Percentiles rank a stretch among this genome's conserved stretches.
These are phyloP conservation scores for Pelagophyceae sp. DNA, from an alignment of 352 stramenopile genomes.

Conservation along the genomic window DNA sequence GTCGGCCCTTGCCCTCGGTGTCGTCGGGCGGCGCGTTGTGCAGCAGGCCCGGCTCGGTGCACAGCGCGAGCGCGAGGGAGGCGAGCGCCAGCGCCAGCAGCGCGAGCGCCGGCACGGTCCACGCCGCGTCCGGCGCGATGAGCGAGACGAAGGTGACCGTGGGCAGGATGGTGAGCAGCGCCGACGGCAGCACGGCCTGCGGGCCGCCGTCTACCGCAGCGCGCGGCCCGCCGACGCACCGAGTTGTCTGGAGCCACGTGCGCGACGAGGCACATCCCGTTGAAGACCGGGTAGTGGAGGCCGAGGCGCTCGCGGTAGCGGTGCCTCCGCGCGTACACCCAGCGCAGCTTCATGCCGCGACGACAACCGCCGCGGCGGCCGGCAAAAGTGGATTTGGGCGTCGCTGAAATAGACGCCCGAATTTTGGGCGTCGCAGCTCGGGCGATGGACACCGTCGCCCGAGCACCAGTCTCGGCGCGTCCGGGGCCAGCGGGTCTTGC, in stretches of 20 bases:
- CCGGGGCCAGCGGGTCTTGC: no score
- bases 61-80: not conserved
- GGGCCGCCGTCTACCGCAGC: no score
- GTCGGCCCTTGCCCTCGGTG: not conserved
- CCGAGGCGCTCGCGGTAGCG: not conserved
- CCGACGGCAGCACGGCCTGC: not conserved
- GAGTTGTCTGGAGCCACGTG: not conserved
- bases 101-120: not conserved
- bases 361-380: no score
- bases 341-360: no score
- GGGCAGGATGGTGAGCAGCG: slow-evolving; percentile 2
- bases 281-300: not conserved
- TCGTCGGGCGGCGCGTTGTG: not conserved
- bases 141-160: not conserved
- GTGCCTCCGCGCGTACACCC: no score
- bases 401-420: no score
- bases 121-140: not conserved
- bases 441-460: no score
- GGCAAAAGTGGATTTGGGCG: no score
- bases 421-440: no score
- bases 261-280: not conserved
- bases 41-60: slow-evolving; percentile 12
- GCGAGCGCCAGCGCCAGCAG: not conserved
- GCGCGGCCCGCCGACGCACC: not conserved
- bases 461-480: no score